Evolutionary conservation across 2,329 filamentous ascomycete species (phyloP), one percentile per base, ranked within the genome.

Genomic region (Venturia effusa): DNA sequence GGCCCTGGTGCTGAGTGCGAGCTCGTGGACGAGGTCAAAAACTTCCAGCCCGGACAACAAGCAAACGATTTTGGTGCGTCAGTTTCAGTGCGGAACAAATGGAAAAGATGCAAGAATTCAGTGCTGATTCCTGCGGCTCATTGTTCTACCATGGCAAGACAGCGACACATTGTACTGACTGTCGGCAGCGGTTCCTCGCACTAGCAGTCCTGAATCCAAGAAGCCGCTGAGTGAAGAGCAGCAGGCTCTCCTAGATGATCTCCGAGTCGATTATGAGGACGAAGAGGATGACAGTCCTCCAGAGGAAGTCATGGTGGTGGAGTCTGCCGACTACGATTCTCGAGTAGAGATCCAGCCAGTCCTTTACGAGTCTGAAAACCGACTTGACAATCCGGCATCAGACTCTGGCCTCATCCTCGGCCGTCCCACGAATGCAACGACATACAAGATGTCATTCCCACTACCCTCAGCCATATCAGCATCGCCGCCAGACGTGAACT

Each of bases 191-290:
- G 10, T 32, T 55, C 30, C 27, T 34, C 27, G 17, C 3, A 55
- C 27, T 34, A 13, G 17, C 3, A 55, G 30, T 17, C 34, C 15
- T 34, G 51, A 19, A 15, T 55, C 30, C 15, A 34, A 24, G 27
- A 24, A 34, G 15, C 51, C 27, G 0, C 30, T 55, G 51, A 55
- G 30, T 19, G 27, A 32, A 8, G 27, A 55, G 30, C 51, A 55
- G n/a, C 13, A 55, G 30, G 51, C 51, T n/a, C 51, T 55, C 51
- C 4, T 55, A n/a, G 51, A 55, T 34, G 8, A 57, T 55, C 48
- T 63, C 22, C 43, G 27, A n/a, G 30, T 63, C 61, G 61, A 57
- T 22, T 63, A 63, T 37, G 61, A 63, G 41, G 61, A 54, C 34
- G 30, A 27, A 5, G 61, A 63, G 22, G 61, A 63, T 39, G 61